Conservation (phyloP, 116 monocot genomes). For the Iris pallida region DNA sequence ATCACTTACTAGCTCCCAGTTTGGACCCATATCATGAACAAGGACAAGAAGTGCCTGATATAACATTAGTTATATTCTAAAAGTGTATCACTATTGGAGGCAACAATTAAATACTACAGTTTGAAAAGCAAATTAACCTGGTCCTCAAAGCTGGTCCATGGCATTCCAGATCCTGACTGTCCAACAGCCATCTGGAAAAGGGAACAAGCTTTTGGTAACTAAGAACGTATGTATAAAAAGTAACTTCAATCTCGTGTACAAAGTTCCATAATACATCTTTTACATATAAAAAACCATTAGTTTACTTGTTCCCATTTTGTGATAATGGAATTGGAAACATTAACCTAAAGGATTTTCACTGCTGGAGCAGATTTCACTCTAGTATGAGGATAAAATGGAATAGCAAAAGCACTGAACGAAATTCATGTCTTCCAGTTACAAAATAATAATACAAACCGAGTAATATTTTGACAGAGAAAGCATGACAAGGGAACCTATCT, state of each 20-base stretch:
- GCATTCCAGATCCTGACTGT: conserved; percentile 66
- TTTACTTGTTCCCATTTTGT: not conserved
- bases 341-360: not conserved
- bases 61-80: conserved; percentile 10
- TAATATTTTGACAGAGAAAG: not conserved
- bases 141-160: conserved; percentile 89
- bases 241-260: not conserved
- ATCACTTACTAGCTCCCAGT: conserved; percentile 99
- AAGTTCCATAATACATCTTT: not conserved
- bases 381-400: not conserved
- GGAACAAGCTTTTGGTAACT: conserved; percentile 6
- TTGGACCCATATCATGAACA: conserved; percentile 99
- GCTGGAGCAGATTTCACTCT: not conserved
- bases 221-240: not conserved
- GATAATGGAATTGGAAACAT: not conserved
- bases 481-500: not conserved
- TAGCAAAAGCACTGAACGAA: not conserved
- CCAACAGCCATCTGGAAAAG: conserved; percentile 49
- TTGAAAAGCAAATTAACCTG: conserved; percentile 48
- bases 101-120: not conserved
- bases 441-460: not conserved
- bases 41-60: conserved; percentile 93
- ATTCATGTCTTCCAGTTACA: not conserved
- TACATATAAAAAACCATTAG: not conserved
- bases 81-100: not conserved